Conservation (phyloP, 257 asterid species). For the Penstemon davidsonii region DNA sequence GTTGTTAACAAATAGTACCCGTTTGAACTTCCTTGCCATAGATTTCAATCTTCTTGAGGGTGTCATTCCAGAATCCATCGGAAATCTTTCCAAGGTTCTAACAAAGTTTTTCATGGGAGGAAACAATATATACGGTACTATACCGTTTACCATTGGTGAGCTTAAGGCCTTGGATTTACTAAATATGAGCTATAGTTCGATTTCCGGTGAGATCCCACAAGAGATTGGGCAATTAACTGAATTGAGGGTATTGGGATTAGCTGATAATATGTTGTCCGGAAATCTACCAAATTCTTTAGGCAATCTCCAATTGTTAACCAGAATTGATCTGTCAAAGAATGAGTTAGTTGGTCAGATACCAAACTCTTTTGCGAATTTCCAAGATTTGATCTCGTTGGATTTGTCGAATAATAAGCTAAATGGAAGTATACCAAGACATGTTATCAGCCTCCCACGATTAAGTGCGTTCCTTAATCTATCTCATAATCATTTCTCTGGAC, state of each 20-base stretch:
- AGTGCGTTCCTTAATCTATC: slow-evolving; percentile 52
- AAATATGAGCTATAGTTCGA: slow-evolving; percentile 30
- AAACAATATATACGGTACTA: slow-evolving; percentile 40
- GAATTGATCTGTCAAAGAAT: slow-evolving; percentile 54
- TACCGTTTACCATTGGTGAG: slow-evolving; percentile 54
- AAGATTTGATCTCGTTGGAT: slow-evolving; percentile 40
- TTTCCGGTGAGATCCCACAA: slow-evolving; percentile 54
- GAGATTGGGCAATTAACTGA: slow-evolving; percentile 46
- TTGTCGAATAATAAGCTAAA: slow-evolving; percentile 48
- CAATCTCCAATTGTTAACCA: slow-evolving; percentile 40
- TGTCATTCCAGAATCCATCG: slow-evolving; percentile 51
- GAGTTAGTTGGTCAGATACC: slow-evolving; percentile 51
- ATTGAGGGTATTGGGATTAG: slow-evolving; percentile 37
- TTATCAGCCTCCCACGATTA: slow-evolving; percentile 41
- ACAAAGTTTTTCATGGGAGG: slow-evolving; percentile 45
- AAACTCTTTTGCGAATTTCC: slow-evolving; percentile 34
- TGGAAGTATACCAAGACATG: slow-evolving; percentile 47
- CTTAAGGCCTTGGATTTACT: slow-evolving; percentile 42
- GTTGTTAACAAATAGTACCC: slow-evolving; percentile 43
- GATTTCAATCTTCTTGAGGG: slow-evolving; percentile 52
- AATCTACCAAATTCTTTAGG: slow-evolving; percentile 48
- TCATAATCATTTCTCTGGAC: slow-evolving; percentile 42
- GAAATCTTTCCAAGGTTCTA: slow-evolving; percentile 54
- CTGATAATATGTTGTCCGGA: slow-evolving; percentile 46
- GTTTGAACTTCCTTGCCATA: slow-evolving; percentile 45